Percentiles rank a stretch among this genome's conserved stretches.
phyloP scores from a whole-genome alignment of 2,329 filamentous ascomycete genomes.

The Metarhizium humberi region DNA sequence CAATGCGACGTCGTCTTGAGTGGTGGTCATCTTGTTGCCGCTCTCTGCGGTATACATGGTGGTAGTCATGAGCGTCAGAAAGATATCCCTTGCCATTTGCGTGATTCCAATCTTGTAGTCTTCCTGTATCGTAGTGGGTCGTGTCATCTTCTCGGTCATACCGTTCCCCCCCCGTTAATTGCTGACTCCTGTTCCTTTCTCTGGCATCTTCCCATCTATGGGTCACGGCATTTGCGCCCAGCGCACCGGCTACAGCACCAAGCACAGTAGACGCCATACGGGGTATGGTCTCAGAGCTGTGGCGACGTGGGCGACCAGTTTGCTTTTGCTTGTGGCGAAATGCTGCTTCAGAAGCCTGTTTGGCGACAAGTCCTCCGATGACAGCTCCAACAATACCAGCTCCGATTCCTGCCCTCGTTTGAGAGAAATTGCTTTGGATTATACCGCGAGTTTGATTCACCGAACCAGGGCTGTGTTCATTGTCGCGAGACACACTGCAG shows the following conservation, averaged over 20 bases:
- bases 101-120: constrained; percentile 6
- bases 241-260: constrained; percentile 44
- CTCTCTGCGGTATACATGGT: constrained; percentile 14
- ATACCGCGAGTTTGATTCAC: constrained; percentile 30
- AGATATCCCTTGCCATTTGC: constrained; percentile 11
- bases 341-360: constrained; percentile 36
- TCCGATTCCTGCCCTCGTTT: constrained; percentile 38
- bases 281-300: constrained; percentile 20
- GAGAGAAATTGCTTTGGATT: constrained; percentile 37
- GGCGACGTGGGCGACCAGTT: constrained; percentile 12
- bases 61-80: constrained; percentile 16
- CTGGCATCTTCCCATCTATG: constrained; percentile 31
- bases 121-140: constrained; percentile 15
- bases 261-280: constrained; percentile 39
- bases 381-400: constrained; percentile 44
- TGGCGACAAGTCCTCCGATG: constrained; percentile 43
- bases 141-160: constrained; percentile 20
- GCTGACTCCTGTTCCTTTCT: constrained; percentile 21
- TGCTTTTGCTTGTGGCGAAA: constrained; percentile 19
- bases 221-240: constrained; percentile 43
- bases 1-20: constrained; percentile 13
- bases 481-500: constrained; percentile 7
- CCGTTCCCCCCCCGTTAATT: constrained; percentile 25
- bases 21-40: constrained; percentile 14
- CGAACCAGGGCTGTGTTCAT: constrained; percentile 18